phyloP scores from a whole-genome alignment of 345 rosid genomes.

The Balakata baccata region DNA sequence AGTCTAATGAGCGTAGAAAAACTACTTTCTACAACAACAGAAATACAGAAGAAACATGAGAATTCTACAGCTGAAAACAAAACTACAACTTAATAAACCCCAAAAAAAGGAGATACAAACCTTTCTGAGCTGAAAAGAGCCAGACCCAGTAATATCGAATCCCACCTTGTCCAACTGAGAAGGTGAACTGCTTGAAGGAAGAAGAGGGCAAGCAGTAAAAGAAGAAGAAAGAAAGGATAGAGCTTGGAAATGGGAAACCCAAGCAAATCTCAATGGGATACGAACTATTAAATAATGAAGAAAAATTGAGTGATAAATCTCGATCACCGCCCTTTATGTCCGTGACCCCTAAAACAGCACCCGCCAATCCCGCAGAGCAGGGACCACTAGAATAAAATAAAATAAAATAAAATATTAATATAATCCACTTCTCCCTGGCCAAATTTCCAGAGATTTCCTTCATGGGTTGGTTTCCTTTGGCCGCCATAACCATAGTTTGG shows the following conservation, averaged over 20 bases:
- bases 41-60: background rate
- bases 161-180: conserved; percentile 5
- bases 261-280: background rate
- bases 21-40: conserved; percentile 1
- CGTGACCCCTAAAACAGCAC: conserved; percentile 17
- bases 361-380: conserved; percentile 10
- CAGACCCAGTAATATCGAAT: background rate
- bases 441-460: conserved; percentile 4
- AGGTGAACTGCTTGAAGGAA: conserved; percentile 11
- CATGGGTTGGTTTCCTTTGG: conserved; percentile 1
- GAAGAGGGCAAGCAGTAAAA: background rate
- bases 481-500: too few relatives aligned
- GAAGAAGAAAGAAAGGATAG: background rate
- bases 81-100: background rate
- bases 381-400: conserved; percentile 10
- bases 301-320: conserved; percentile 4
- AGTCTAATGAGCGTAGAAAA: background rate
- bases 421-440: background rate
- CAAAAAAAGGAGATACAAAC: background rate
- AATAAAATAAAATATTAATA: background rate
- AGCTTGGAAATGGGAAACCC: conserved; percentile 15
- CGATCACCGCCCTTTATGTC: conserved; percentile 33
- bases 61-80: background rate
- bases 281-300: background rate
- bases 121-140: conserved; percentile 1